Percentiles rank a stretch among this genome's conserved stretches.
phyloP scores from a whole-genome alignment of 2,329 filamentous ascomycete genomes.

The Dryadomyces quercivorus region DNA sequence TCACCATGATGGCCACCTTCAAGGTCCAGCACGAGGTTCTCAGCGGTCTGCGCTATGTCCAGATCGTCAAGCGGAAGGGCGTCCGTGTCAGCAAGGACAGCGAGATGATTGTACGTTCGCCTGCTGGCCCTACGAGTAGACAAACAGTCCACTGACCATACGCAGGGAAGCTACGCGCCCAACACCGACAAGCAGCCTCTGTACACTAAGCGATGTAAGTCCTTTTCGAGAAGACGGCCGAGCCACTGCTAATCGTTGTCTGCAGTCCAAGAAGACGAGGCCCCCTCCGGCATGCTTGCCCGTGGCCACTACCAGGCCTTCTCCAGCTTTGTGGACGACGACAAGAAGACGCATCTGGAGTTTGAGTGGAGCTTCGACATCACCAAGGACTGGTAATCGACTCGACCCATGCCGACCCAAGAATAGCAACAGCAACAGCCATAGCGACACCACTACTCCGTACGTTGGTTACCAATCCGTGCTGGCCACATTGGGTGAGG shows the following conservation, averaged over 20 bases:
- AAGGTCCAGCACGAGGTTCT: conserved; percentile 95
- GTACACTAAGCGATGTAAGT: conserved; percentile 87
- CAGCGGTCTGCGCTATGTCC: conserved; percentile 89
- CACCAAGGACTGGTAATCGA: conserved; percentile 76
- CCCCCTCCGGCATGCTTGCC: conserved; percentile 78
- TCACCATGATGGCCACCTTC: conserved; percentile 90
- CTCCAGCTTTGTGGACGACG: conserved; percentile 90
- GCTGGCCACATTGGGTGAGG: neutral
- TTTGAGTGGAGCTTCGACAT: conserved; percentile 98
- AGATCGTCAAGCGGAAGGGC: conserved; percentile 83
- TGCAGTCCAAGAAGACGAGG: conserved; percentile 86
- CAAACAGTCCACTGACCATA: neutral
- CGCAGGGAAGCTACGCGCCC: conserved; percentile 79
- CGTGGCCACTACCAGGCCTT: conserved; percentile 83
- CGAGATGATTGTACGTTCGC: conserved; percentile 94
- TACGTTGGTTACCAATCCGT: conserved; percentile 3
- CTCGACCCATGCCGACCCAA: neutral
- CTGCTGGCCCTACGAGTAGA: too few species aligned
- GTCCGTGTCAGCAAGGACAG: conserved; percentile 83
- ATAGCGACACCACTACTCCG: conserved; percentile 1
- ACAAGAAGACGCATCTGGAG: conserved; percentile 76
- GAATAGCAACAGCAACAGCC: neutral
- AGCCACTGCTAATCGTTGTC: neutral
- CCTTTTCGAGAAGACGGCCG: neutral
- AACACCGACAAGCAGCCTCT: conserved; percentile 77